Percentiles rank a stretch among this genome's conserved stretches.
Evolutionary conservation across 192 early-diverging fungal species (phyloP).

Genomic region (Coemansia furcata): DNA sequence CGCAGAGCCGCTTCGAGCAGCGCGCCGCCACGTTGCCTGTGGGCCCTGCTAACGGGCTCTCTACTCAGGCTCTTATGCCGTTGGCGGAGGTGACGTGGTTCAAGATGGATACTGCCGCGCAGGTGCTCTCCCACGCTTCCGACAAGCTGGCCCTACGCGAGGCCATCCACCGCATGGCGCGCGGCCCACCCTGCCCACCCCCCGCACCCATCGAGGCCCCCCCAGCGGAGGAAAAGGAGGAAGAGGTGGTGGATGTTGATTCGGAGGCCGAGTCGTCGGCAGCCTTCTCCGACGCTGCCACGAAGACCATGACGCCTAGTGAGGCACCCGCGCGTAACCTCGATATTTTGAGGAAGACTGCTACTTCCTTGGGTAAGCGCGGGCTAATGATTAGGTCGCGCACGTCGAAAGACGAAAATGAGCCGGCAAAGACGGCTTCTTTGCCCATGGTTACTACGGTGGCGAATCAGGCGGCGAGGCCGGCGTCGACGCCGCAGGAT

Average conservation of each 20-base stretch:
- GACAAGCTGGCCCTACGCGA: conserved; percentile 42
- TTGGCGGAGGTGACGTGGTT: conserved; percentile 51
- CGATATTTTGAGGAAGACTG: conserved; percentile 39
- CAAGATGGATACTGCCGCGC: conserved; percentile 50
- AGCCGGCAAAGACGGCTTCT: not conserved
- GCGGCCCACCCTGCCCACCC: not conserved
- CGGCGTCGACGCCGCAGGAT: conserved; percentile 3
- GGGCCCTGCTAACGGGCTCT: conserved; percentile 11
- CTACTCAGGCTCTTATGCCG: not conserved
- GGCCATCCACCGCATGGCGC: conserved; percentile 37
- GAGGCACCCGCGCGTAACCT: conserved; percentile 20
- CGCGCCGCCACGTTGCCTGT: conserved; percentile 32
- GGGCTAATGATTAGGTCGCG: conserved; percentile 20
- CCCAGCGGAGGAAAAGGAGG: not conserved
- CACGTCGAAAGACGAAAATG: not conserved
- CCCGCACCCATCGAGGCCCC: not conserved
- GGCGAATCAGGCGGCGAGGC: not conserved
- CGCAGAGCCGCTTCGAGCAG: conserved; percentile 39
- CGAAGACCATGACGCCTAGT: conserved; percentile 25
- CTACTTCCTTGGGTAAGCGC: conserved; percentile 39
- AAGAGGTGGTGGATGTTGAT: not conserved
- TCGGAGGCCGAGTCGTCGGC: conserved; percentile 2
- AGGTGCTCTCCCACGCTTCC: conserved; percentile 45
- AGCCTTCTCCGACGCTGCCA: conserved; percentile 17
- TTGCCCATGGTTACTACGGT: not conserved